Evolutionary conservation across 2,329 filamentous ascomycete genomes (phyloP).

Genomic region (Neurospora sp.): DNA sequence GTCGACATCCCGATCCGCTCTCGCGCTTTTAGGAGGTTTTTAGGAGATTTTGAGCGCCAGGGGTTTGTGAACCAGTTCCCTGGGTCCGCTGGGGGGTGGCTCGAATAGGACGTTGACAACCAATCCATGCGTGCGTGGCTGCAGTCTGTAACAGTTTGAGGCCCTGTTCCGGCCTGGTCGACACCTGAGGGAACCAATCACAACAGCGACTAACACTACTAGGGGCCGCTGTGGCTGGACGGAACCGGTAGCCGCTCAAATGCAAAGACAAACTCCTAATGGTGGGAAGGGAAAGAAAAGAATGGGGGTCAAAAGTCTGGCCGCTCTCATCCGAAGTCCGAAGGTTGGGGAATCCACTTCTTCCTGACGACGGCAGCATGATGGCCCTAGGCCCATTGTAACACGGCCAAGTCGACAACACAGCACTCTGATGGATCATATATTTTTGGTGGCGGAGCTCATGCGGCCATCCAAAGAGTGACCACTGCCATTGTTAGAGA

Average conservation of each 20-base stretch:
- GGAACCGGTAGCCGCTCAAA: not conserved
- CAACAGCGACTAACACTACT: not conserved
- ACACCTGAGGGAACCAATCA: not conserved
- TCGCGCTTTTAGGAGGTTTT: not conserved
- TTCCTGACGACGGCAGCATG: not conserved
- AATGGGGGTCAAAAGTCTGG: not conserved
- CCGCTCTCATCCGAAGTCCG: not conserved
- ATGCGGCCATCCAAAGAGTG: not conserved
- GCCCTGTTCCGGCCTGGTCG: not conserved
- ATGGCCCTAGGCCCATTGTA: not conserved
- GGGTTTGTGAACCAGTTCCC: not conserved
- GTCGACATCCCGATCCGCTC: not conserved
- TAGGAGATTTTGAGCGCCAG: not conserved
- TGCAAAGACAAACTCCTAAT: not conserved
- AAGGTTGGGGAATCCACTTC: not conserved
- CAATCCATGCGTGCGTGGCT: not conserved
- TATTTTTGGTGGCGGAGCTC: not conserved
- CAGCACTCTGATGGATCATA: not conserved
- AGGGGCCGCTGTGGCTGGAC: not conserved
- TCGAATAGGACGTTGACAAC: not conserved
- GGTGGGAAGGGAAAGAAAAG: not conserved
- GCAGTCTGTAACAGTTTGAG: not conserved
- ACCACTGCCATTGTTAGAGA: not conserved
- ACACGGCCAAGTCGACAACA: not conserved
- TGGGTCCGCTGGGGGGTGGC: not conserved